A percentile compares a stretch with the other conserved stretches of the same genome.
phyloP scores from a whole-genome alignment of 1,284 basidiomycete genomes.

The Peniophora sp. region DNA sequence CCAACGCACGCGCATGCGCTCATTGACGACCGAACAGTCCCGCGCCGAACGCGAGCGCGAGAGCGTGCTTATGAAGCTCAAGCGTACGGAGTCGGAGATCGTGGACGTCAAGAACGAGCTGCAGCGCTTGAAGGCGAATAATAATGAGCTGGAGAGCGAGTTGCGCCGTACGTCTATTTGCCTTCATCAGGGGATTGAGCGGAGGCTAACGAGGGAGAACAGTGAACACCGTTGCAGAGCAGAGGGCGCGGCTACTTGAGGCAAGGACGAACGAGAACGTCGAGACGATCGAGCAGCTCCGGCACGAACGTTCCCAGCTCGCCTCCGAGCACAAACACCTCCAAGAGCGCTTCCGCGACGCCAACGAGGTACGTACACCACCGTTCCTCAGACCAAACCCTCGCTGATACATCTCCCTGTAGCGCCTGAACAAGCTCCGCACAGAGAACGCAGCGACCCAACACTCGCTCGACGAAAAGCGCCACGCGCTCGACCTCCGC shows the following conservation, averaged over 20 bases:
- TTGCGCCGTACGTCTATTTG: constrained; percentile 46
- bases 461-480: constrained; percentile 60
- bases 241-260: constrained; percentile 61
- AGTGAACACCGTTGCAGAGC: constrained; percentile 59
- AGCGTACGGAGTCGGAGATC: constrained; percentile 69
- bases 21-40: constrained; percentile 54
- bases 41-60: constrained; percentile 55
- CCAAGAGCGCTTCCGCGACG: constrained; percentile 54
- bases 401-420: constrained; percentile 5
- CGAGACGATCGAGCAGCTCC: constrained; percentile 59
- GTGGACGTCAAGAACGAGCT: constrained; percentile 61
- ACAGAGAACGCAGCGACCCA: constrained; percentile 52
- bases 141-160: constrained; percentile 59
- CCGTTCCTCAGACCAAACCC: background rate
- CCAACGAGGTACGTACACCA: constrained; percentile 46
- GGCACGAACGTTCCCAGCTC: constrained; percentile 64
- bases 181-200: background rate
- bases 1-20: constrained; percentile 57
- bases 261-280: constrained; percentile 56
- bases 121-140: constrained; percentile 61
- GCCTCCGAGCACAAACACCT: constrained; percentile 61
- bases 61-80: constrained; percentile 50
- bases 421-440: constrained; percentile 56
- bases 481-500: constrained; percentile 64
- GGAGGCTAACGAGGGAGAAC: background rate